These are phyloP conservation scores for Boletus tomentosulus DNA, from an alignment of 768 basidiomycete species.

Conservation along the genomic window DNA sequence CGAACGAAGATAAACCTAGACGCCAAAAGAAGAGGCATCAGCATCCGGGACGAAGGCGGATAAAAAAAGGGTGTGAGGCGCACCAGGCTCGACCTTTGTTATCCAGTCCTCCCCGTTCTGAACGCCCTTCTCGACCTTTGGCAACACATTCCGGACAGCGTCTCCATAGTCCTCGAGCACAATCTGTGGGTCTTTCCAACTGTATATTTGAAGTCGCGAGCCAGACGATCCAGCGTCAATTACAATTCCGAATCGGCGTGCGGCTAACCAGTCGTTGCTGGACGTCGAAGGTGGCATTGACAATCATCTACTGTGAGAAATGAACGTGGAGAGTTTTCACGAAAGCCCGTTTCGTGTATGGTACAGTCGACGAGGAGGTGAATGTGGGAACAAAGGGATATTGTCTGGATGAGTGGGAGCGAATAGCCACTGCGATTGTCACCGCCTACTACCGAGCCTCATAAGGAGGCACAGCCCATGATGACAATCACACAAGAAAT, in stretches of 20 bases:
- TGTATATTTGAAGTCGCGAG: slow-evolving; percentile 93
- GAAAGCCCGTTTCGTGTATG: slow-evolving; percentile 15
- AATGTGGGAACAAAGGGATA: neutral
- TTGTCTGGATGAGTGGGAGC: too few relatives aligned
- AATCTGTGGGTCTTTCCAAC: slow-evolving; percentile 82
- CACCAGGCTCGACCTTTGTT: slow-evolving; percentile 90
- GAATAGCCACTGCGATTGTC: slow-evolving; percentile 4
- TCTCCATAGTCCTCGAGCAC: slow-evolving; percentile 50
- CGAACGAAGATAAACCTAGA: slow-evolving; percentile 84
- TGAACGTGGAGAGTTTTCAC: slow-evolving; percentile 19
- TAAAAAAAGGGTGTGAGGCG: slow-evolving; percentile 27
- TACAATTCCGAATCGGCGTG: slow-evolving; percentile 86
- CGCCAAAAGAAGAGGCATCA: neutral
- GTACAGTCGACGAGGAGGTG: slow-evolving; percentile 3
- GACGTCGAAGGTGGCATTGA: slow-evolving; percentile 74
- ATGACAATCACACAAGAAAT: neutral
- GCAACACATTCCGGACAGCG: slow-evolving; percentile 53
- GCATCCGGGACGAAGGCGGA: neutral
- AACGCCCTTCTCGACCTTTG: slow-evolving; percentile 90
- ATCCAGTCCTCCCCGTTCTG: slow-evolving; percentile 80
- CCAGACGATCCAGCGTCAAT: slow-evolving; percentile 99
- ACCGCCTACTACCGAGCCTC: neutral
- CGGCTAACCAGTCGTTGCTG: slow-evolving; percentile 69
- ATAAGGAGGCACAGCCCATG: neutral
- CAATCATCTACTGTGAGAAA: slow-evolving; percentile 25